phyloP scores from a whole-genome alignment of 768 basidiomycete genomes.

The Cystobasidium tubakii region DNA sequence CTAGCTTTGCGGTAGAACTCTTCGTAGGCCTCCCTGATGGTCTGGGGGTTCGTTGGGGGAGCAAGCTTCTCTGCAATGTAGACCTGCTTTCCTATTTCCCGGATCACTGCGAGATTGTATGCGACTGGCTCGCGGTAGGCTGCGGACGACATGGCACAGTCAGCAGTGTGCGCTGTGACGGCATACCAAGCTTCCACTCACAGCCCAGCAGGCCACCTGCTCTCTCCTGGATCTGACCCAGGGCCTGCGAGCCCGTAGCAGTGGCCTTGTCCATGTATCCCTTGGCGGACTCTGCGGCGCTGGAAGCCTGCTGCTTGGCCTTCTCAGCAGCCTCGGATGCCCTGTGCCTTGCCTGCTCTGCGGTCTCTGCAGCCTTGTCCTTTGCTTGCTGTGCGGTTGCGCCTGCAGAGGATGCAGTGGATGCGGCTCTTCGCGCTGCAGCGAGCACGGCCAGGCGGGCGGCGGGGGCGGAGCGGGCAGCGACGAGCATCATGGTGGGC shows the following conservation, averaged over 20 bases:
- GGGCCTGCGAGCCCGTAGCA: conserved; percentile 35
- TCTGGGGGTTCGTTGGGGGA: conserved; percentile 52
- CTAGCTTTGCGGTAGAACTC: conserved; percentile 62
- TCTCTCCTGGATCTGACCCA: conserved; percentile 29
- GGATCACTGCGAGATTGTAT: conserved; percentile 71
- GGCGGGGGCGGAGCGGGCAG: neutral
- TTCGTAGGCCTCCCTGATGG: conserved; percentile 59
- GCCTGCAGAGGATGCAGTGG: neutral
- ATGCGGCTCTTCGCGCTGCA: neutral
- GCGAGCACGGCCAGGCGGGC: neutral
- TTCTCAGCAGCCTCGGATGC: conserved; percentile 63
- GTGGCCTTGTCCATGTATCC: conserved; percentile 38
- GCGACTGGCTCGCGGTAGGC: conserved; percentile 70
- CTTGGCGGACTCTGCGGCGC: conserved; percentile 31
- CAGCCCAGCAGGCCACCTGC: conserved; percentile 35
- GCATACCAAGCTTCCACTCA: conserved; percentile 1
- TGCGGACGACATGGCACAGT: conserved; percentile 50
- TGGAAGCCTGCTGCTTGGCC: conserved; percentile 55
- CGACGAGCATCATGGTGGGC: conserved; percentile 4
- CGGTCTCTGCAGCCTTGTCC: conserved; percentile 37
- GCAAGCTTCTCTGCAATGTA: conserved; percentile 63
- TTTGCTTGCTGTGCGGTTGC: conserved; percentile 14
- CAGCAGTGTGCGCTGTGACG: conserved; percentile 4
- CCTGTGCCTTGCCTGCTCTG: conserved; percentile 61
- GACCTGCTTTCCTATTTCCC: conserved; percentile 69